Conservation (phyloP, 208 protist genomes). For the Histomonas meleagridis region DNA sequence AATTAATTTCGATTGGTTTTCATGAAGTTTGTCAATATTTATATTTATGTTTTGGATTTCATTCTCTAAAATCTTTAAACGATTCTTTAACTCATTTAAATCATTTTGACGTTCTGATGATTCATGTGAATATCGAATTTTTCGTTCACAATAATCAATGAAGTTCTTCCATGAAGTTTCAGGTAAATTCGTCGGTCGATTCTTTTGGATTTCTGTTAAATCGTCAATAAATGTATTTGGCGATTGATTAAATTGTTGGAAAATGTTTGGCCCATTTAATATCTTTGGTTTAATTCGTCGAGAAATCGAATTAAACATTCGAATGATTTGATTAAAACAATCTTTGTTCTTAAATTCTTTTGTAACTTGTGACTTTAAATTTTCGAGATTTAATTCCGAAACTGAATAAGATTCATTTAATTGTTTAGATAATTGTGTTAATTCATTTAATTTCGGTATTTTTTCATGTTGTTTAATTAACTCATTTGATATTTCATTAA, state of each 20-base stretch:
- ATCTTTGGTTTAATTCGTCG: not conserved
- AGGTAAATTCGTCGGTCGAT: not conserved
- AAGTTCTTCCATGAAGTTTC: slow-evolving; percentile 8
- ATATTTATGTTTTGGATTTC: not conserved
- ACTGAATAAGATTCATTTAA: not conserved
- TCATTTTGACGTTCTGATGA: not conserved
- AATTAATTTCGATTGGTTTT: not conserved
- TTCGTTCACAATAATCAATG: not conserved
- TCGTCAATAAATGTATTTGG: not conserved
- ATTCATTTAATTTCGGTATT: not conserved
- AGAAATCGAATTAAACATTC: not conserved
- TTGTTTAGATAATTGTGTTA: not conserved
- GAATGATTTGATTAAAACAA: not conserved
- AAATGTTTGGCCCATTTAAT: not conserved
- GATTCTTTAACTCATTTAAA: not conserved
- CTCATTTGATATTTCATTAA: not conserved
- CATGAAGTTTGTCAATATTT: not conserved
- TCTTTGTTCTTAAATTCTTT: slow-evolving; percentile 21
- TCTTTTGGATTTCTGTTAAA: not conserved
- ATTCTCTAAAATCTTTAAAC: not conserved
- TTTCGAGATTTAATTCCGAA: not conserved
- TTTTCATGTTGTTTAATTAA: not conserved
- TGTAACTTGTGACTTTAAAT: not conserved
- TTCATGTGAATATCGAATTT: not conserved
- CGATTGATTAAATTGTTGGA: not conserved